These are phyloP conservation scores for Lactarius hatsudake DNA, from an alignment of 768 basidiomycete species.

Conservation along the genomic window DNA sequence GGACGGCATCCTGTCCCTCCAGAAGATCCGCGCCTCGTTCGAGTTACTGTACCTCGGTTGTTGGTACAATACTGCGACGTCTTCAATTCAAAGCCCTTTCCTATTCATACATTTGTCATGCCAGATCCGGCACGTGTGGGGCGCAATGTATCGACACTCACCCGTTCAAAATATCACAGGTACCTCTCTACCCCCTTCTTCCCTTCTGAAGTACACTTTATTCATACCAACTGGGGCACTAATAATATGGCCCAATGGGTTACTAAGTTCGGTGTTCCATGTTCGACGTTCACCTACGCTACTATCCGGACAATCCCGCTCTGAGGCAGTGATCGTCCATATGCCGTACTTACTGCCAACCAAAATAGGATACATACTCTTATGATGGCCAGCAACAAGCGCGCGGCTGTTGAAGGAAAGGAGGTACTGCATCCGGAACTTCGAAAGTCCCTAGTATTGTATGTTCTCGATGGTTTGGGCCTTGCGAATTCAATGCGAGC, in stretches of 20 bases:
- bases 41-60: background rate
- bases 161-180: background rate
- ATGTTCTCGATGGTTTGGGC: background rate
- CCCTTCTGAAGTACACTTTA: background rate
- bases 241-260: background rate
- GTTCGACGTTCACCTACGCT: background rate
- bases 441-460: background rate
- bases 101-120: background rate
- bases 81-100: background rate
- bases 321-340: background rate
- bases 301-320: no score
- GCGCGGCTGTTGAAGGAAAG: background rate
- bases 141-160: background rate
- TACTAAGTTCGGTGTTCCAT: background rate
- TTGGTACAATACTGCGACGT: background rate
- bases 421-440: background rate
- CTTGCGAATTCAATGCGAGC: background rate
- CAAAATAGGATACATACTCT: background rate
- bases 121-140: background rate
- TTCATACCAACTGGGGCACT: background rate
- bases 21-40: background rate
- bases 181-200: background rate
- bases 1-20: background rate
- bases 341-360: background rate
- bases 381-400: background rate